Conservation (phyloP, 257 asterid species). For the Nicotiana noctiflora region DNA sequence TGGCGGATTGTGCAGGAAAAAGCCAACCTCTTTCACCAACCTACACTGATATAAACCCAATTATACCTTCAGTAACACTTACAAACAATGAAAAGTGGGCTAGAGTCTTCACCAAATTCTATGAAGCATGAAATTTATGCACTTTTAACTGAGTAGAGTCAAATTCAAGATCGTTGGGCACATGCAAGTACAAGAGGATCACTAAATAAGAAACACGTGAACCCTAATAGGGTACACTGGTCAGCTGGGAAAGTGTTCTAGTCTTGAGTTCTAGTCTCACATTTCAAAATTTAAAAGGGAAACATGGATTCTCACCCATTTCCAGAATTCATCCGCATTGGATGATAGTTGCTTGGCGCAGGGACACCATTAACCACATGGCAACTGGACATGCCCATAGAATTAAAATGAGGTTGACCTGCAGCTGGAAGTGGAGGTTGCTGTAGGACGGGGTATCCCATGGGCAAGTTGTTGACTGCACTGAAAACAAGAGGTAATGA, state of each 20-base stretch:
- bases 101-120: not conserved
- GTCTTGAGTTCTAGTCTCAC: not conserved
- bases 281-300: slow-evolving; percentile 9
- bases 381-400: slow-evolving; percentile 57
- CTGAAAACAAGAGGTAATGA: slow-evolving; percentile 44
- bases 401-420: slow-evolving; percentile 75
- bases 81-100: not conserved
- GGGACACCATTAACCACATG: slow-evolving; percentile 91
- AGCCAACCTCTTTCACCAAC: not conserved
- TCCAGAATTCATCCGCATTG: slow-evolving; percentile 80
- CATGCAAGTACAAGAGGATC: not conserved
- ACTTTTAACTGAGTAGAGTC: not conserved
- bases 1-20: not conserved
- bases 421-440: slow-evolving; percentile 61
- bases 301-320: slow-evolving; percentile 50
- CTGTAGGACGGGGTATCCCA: slow-evolving; percentile 86
- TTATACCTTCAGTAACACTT: not conserved
- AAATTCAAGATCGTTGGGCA: not conserved
- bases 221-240: not conserved
- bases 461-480: slow-evolving; percentile 91
- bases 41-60: not conserved
- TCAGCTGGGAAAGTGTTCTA: not conserved
- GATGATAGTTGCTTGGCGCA: slow-evolving; percentile 72
- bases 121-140: not conserved
- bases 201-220: not conserved